phyloP scores from a whole-genome alignment of 2,329 filamentous ascomycete genomes.

The Neopestalotiopsis rosae region DNA sequence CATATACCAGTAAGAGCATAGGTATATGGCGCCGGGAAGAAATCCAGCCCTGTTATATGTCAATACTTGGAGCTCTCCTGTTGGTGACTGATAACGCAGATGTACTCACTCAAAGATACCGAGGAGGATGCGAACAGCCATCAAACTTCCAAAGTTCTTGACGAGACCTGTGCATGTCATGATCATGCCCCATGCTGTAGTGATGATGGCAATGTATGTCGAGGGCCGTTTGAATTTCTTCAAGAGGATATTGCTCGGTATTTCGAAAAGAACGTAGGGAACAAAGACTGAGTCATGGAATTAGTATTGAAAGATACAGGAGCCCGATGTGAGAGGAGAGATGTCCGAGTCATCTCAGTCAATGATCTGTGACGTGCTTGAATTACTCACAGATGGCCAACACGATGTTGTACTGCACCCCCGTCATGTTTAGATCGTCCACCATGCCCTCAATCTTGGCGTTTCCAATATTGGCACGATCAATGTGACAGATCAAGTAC shows the following conservation, averaged over 20 bases:
- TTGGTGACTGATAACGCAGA: not conserved
- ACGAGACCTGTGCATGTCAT: conserved; percentile 34
- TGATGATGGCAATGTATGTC: conserved; percentile 68
- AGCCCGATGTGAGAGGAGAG: not conserved
- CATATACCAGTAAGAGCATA: conserved; percentile 37
- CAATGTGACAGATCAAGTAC: conserved; percentile 59
- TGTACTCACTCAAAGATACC: conserved; percentile 34
- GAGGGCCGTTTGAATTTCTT: conserved; percentile 65
- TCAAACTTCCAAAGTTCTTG: conserved; percentile 33
- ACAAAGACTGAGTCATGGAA: conserved; percentile 17
- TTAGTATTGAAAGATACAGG: not conserved
- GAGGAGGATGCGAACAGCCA: conserved; percentile 36
- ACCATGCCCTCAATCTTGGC: conserved; percentile 48
- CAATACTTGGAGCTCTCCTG: not conserved
- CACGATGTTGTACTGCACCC: conserved; percentile 51
- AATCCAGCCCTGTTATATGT: conserved; percentile 31
- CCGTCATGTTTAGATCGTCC: conserved; percentile 53
- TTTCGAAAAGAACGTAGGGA: conserved; percentile 66
- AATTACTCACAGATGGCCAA: conserved; percentile 64
- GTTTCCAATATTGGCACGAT: conserved; percentile 54
- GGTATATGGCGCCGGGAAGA: conserved; percentile 35
- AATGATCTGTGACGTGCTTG: conserved; percentile 31
- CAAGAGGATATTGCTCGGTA: conserved; percentile 67
- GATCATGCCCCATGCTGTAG: conserved; percentile 51
- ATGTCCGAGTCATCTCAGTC: not conserved